Conservation (phyloP, 139 green algal species). For the Axilococcus clingmanii region DNA sequence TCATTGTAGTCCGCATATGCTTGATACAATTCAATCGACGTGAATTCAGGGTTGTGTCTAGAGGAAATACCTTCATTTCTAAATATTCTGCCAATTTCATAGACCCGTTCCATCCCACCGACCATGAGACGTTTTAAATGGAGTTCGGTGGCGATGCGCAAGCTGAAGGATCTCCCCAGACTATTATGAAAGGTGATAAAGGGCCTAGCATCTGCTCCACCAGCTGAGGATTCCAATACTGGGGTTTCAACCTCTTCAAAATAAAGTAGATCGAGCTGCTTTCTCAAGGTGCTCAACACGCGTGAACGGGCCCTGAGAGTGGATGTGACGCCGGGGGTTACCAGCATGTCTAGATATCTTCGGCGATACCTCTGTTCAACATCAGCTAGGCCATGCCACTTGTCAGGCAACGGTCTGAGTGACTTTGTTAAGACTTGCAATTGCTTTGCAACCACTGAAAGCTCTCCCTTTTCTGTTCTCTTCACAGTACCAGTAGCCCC, state of each 20-base stretch:
- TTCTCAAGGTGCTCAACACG: slow-evolving; percentile 66
- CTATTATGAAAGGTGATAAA: slow-evolving; percentile 97
- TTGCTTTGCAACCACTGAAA: slow-evolving; percentile 52
- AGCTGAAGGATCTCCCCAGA: slow-evolving; percentile 66
- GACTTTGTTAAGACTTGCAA: slow-evolving; percentile 91
- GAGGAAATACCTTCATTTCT: slow-evolving; percentile 92
- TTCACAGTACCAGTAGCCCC: slow-evolving; percentile 48
- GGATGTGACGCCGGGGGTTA: slow-evolving; percentile 65
- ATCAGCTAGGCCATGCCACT: slow-evolving; percentile 93
- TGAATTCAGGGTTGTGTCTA: slow-evolving; percentile 99
- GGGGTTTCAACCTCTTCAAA: slow-evolving; percentile 77
- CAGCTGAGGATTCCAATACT: slow-evolving; percentile 72
- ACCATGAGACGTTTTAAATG: slow-evolving; percentile 90
- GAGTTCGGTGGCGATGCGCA: slow-evolving; percentile 97
- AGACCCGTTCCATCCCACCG: slow-evolving; percentile 93
- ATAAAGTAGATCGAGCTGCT: slow-evolving; percentile 66
- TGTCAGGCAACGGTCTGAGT: slow-evolving; percentile 92
- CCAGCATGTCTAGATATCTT: slow-evolving; percentile 95
- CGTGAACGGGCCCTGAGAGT: slow-evolving; percentile 70
- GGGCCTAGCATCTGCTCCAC: slow-evolving; percentile 89
- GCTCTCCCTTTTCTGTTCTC: slow-evolving; percentile 91
- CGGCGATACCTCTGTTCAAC: slow-evolving; percentile 89
- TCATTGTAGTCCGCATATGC: slow-evolving; percentile 93
- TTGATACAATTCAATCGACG: slow-evolving; percentile 89
- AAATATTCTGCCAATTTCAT: slow-evolving; percentile 95